phyloP scores from a whole-genome alignment of 768 basidiomycete genomes.

The Rhizopogon roseolus region DNA sequence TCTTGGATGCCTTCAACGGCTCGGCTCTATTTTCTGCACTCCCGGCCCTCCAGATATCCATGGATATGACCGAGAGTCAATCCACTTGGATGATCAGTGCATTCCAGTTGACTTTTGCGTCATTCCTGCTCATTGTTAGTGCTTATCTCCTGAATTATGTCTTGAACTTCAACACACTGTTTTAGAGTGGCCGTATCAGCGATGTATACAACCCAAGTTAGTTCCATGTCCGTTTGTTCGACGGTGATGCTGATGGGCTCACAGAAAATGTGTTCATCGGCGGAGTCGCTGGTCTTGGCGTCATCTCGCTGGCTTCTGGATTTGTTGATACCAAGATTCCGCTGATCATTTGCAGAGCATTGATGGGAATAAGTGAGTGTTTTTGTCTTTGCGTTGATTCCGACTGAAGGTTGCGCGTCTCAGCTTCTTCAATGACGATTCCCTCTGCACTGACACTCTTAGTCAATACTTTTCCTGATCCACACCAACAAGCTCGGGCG shows the following conservation, averaged over 20 bases:
- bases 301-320: slow-evolving; percentile 40
- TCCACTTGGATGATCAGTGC: slow-evolving; percentile 40
- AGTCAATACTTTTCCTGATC: slow-evolving; percentile 45
- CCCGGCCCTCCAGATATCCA: slow-evolving; percentile 24
- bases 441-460: slow-evolving; percentile 48
- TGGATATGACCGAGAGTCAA: no score
- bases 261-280: slow-evolving; percentile 37
- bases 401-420: neutral
- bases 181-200: slow-evolving; percentile 34
- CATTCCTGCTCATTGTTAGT: slow-evolving; percentile 33
- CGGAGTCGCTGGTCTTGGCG: slow-evolving; percentile 37
- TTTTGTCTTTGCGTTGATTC: neutral
- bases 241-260: neutral
- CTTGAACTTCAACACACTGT: neutral
- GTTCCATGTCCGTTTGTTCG: neutral
- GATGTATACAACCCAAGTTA: slow-evolving; percentile 39
- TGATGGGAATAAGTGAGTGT: slow-evolving; percentile 41
- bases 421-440: slow-evolving; percentile 44
- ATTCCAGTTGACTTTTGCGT: slow-evolving; percentile 38
- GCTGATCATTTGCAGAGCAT: slow-evolving; percentile 45
- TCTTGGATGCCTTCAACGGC: slow-evolving; percentile 40
- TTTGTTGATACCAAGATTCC: slow-evolving; percentile 42
- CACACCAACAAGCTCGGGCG: slow-evolving; percentile 40
- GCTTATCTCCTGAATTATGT: slow-evolving; percentile 1
- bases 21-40: slow-evolving; percentile 35